Conservation (phyloP, 2,329 filamentous ascomycete species). For the Fusarium multiceps region DNA sequence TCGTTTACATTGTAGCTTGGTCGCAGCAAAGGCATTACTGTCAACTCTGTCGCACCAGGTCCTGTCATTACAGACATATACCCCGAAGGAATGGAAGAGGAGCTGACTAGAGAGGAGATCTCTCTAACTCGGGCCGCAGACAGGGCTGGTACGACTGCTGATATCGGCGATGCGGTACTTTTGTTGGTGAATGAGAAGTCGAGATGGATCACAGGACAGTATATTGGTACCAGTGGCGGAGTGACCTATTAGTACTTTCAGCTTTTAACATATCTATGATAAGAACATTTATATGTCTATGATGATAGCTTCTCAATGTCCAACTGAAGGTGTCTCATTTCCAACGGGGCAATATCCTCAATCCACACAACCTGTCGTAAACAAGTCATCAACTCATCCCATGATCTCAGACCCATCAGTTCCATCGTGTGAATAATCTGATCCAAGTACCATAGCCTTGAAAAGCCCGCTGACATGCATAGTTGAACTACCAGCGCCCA, state of each 20-base stretch:
- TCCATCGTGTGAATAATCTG: constrained; percentile 8
- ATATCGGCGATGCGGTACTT: constrained; percentile 54
- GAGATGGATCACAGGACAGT: constrained; percentile 32
- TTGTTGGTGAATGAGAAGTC: constrained; percentile 27
- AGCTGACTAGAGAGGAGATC: constrained; percentile 36
- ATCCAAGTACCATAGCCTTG: constrained; percentile 18
- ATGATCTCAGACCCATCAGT: not conserved
- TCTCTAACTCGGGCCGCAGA: constrained; percentile 48
- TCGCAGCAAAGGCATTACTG: constrained; percentile 53
- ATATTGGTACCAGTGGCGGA: constrained; percentile 13
- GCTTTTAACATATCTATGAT: not conserved
- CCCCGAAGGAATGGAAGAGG: constrained; percentile 26
- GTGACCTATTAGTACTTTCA: not conserved
- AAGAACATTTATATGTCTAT: not conserved
- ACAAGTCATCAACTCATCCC: constrained; percentile 13
- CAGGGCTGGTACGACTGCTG: constrained; percentile 51
- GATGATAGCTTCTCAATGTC: constrained; percentile 5
- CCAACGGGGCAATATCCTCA: constrained; percentile 4
- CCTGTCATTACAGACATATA: constrained; percentile 52
- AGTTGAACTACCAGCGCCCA: constrained; percentile 31
- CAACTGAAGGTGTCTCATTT: constrained; percentile 20
- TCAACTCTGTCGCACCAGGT: constrained; percentile 57
- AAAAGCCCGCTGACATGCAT: constrained; percentile 3
- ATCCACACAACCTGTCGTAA: constrained; percentile 25
- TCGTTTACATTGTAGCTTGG: constrained; percentile 43